A percentile compares a stretch with the other conserved stretches of the same genome.
phyloP scores from a whole-genome alignment of 2,329 filamentous ascomycete genomes.

The Thielaviopsis musarum region DNA sequence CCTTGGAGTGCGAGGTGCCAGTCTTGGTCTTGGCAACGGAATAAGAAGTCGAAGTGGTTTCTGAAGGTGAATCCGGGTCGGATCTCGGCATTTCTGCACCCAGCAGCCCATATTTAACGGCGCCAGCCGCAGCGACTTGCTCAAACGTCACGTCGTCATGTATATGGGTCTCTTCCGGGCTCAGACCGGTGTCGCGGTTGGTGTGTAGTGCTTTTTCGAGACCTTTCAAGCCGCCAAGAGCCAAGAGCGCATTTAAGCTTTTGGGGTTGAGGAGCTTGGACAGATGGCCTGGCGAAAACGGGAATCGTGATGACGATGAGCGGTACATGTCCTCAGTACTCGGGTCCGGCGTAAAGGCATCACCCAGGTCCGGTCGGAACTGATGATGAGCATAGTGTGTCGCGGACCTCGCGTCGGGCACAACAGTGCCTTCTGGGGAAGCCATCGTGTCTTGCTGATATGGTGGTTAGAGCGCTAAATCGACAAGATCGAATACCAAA shows the following conservation, averaged over 20 bases:
- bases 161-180: conserved; percentile 48
- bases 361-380: conserved; percentile 15
- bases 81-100: neutral
- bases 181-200: conserved; percentile 46
- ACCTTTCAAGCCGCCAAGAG: conserved; percentile 54
- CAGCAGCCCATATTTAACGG: conserved; percentile 4
- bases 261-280: conserved; percentile 70
- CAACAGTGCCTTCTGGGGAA: neutral
- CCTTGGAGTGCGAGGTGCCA: neutral
- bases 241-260: conserved; percentile 56
- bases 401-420: neutral
- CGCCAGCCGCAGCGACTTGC: conserved; percentile 25
- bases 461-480: neutral
- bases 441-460: neutral
- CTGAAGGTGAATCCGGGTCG: neutral
- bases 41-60: neutral
- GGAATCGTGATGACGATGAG: conserved; percentile 46
- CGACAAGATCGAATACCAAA: neutral
- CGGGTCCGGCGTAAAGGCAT: conserved; percentile 35
- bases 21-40: neutral
- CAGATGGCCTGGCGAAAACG: conserved; percentile 55
- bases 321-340: conserved; percentile 57
- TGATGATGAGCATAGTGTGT: neutral
- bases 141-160: conserved; percentile 53
- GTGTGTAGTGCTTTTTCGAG: conserved; percentile 58